Conservation (phyloP, 208 protist genomes). For the Leishmania turanica region DNA sequence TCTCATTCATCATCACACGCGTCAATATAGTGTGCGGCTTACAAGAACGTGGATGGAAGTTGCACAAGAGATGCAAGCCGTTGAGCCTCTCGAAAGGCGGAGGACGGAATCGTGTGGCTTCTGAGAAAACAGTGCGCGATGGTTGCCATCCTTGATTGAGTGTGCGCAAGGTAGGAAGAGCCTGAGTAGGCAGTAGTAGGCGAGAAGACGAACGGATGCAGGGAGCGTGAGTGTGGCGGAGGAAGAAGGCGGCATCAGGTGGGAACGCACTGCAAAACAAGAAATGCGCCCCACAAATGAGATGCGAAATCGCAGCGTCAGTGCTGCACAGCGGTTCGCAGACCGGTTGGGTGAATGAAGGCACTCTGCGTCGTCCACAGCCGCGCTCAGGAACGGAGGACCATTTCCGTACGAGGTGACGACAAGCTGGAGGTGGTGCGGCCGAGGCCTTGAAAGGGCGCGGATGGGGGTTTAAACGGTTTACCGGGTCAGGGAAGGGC, state of each 20-base stretch:
- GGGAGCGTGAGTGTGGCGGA: background rate
- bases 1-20: constrained; percentile 52
- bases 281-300: background rate
- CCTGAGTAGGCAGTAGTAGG: background rate
- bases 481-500: background rate
- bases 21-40: background rate
- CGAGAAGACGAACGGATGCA: background rate
- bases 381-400: background rate
- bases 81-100: background rate
- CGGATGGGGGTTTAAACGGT: background rate
- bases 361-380: background rate
- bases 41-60: background rate
- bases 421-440: background rate
- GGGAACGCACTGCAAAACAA: background rate
- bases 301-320: background rate
- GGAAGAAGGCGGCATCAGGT: background rate
- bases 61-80: background rate
- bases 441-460: background rate
- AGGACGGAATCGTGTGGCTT: background rate
- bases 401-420: background rate
- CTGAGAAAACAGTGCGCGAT: background rate
- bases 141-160: background rate
- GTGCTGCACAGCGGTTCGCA: background rate
- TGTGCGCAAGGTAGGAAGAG: background rate
- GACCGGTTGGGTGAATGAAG: background rate